These are phyloP conservation scores for Saururus chinensis DNA, from an alignment of 164 flowering plant species.

Conservation along the genomic window DNA sequence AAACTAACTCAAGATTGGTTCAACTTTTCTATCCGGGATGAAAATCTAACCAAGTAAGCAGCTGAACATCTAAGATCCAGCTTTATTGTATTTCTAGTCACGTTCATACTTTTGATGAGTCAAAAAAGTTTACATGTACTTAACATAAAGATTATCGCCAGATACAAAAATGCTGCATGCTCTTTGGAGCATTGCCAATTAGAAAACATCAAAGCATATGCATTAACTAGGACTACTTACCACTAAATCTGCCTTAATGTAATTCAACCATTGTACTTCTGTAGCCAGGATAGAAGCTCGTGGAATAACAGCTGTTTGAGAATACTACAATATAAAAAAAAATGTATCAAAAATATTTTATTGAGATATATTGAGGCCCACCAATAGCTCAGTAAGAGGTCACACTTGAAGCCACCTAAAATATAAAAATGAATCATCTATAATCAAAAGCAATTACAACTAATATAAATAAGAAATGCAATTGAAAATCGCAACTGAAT, in stretches of 20 bases:
- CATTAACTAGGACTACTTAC: conserved; percentile 23
- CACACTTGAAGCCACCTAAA: too few relatives aligned
- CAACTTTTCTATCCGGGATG: too few relatives aligned
- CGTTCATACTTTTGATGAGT: not conserved
- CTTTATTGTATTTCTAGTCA: not conserved
- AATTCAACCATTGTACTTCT: conserved; percentile 86
- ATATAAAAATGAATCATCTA: too few relatives aligned
- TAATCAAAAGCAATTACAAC: not conserved
- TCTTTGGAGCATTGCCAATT: not conserved
- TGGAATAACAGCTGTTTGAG: conserved; percentile 84
- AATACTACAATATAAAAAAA: conserved; percentile 34
- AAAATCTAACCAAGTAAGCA: too few relatives aligned
- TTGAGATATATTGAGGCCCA: too few relatives aligned
- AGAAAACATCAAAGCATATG: not conserved
- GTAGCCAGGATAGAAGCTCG: conserved; percentile 71
- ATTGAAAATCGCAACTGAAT: not conserved
- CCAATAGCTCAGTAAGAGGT: too few relatives aligned
- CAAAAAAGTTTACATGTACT: not conserved
- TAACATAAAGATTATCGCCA: too few relatives aligned
- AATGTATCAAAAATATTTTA: not conserved
- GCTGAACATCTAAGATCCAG: too few relatives aligned
- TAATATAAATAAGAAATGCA: not conserved
- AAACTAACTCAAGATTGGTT: too few relatives aligned
- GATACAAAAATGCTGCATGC: not conserved
- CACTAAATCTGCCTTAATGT: conserved; percentile 95